Percentiles rank a stretch among this genome's conserved stretches.
These are phyloP conservation scores for Cydonia oblonga DNA, from an alignment of 331 rosid genomes.

Conservation along the genomic window DNA sequence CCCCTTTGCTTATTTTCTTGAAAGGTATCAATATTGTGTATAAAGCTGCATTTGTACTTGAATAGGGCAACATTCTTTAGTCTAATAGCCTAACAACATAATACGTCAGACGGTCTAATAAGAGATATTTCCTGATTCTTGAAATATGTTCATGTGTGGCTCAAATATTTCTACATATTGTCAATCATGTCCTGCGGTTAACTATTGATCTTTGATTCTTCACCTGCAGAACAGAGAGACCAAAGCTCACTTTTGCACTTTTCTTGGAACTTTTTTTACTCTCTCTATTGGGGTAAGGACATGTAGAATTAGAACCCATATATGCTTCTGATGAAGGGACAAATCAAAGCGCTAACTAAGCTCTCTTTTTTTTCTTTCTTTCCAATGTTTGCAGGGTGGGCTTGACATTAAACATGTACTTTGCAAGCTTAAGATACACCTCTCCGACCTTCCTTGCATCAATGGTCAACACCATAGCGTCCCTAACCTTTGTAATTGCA, in stretches of 20 bases:
- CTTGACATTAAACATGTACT: constrained; percentile 51
- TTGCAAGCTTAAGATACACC: constrained; percentile 67
- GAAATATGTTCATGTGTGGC: background rate
- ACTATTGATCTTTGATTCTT: background rate
- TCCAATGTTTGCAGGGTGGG: constrained; percentile 29
- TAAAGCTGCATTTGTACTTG: background rate
- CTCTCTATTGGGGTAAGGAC: constrained; percentile 60
- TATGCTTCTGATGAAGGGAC: background rate
- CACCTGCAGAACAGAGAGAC: constrained; percentile 43
- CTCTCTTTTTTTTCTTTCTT: background rate
- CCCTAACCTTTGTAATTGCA: constrained; percentile 63
- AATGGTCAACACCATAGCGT: constrained; percentile 46
- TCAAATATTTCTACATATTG: too few species aligned
- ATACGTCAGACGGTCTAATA: background rate
- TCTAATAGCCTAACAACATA: background rate
- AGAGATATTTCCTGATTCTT: background rate
- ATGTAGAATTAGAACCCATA: background rate
- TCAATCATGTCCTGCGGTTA: too few species aligned
- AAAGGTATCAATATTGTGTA: constrained; percentile 36
- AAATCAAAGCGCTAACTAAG: background rate
- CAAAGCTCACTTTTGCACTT: constrained; percentile 50
- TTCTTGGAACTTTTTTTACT: constrained; percentile 61
- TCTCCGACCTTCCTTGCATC: constrained; percentile 63
- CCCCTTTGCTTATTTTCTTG: constrained; percentile 77
- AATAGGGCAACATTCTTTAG: background rate